These are phyloP conservation scores for Fusarium nygamai DNA, from an alignment of 2,329 filamentous ascomycete genomes.

Conservation along the genomic window DNA sequence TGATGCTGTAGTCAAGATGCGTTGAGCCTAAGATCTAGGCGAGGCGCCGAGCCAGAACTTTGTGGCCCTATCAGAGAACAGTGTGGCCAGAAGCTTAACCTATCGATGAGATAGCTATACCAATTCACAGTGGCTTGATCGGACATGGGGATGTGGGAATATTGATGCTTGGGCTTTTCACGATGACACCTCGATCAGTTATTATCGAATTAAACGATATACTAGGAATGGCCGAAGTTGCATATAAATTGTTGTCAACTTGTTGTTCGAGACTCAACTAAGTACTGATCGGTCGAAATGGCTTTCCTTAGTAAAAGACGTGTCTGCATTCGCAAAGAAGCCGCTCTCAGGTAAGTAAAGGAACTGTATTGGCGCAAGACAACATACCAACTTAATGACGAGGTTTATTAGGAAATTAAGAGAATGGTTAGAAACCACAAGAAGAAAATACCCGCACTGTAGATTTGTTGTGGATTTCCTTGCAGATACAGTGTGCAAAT, in stretches of 20 bases:
- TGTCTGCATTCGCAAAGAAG: neutral
- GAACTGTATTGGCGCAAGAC: neutral
- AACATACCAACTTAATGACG: neutral
- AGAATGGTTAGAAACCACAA: neutral
- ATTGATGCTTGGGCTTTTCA: neutral
- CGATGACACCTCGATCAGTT: neutral
- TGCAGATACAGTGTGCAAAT: neutral
- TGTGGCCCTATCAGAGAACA: slow-evolving; percentile 9
- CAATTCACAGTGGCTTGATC: neutral
- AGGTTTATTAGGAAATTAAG: neutral
- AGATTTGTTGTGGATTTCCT: accelerated
- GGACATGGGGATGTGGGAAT: neutral
- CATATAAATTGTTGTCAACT: neutral
- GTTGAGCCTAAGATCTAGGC: neutral
- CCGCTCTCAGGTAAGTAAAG: neutral
- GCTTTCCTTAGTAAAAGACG: neutral
- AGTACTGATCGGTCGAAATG: neutral
- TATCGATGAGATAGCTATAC: neutral
- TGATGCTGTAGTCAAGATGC: neutral
- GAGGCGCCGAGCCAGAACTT: slow-evolving; percentile 5
- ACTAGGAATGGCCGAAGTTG: neutral
- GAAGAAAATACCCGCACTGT: slow-evolving; percentile 10
- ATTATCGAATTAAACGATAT: neutral
- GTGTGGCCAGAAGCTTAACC: slow-evolving; percentile 1
- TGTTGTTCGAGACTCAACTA: neutral